Evolutionary conservation across 2,329 filamentous ascomycete genomes (phyloP).

Genomic region (Epichloe uncinata): DNA sequence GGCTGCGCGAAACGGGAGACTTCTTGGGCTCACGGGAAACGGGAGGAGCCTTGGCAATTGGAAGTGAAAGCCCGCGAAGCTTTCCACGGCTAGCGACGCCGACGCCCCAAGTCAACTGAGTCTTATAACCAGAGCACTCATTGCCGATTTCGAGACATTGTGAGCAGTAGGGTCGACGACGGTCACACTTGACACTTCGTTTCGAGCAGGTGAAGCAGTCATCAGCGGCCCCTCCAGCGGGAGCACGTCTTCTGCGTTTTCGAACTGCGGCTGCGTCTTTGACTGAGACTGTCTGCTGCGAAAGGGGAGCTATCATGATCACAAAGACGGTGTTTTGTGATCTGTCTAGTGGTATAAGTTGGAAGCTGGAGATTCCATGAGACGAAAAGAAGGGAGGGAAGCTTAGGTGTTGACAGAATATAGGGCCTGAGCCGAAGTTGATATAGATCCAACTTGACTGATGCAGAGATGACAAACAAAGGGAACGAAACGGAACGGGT

Average conservation of each 20-base stretch:
- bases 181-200: slow-evolving; percentile 74
- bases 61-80: slow-evolving; percentile 73
- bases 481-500: slow-evolving; percentile 7
- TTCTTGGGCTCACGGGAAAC: slow-evolving; percentile 38
- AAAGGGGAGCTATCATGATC: slow-evolving; percentile 36
- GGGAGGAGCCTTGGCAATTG: slow-evolving; percentile 47
- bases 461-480: slow-evolving; percentile 4
- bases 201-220: slow-evolving; percentile 93
- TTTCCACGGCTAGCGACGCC: slow-evolving; percentile 93
- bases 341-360: not conserved
- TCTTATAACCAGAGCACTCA: slow-evolving; percentile 93
- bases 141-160: slow-evolving; percentile 85
- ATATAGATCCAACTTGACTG: slow-evolving; percentile 1
- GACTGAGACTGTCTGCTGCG: slow-evolving; percentile 28
- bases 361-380: not conserved
- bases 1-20: slow-evolving; percentile 26
- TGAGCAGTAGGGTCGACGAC: slow-evolving; percentile 84
- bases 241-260: slow-evolving; percentile 76
- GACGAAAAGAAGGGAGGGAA: not conserved
- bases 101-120: slow-evolving; percentile 90
- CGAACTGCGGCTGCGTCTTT: slow-evolving; percentile 40
- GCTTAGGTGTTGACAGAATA: not conserved
- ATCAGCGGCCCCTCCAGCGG: slow-evolving; percentile 77
- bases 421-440: not conserved
- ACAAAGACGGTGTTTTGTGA: not conserved